A percentile compares a stretch with the other conserved stretches of the same genome.
Evolutionary conservation across 1,139 yeast species (phyloP).

Genomic region (Magnusiomyces suaveolens): DNA sequence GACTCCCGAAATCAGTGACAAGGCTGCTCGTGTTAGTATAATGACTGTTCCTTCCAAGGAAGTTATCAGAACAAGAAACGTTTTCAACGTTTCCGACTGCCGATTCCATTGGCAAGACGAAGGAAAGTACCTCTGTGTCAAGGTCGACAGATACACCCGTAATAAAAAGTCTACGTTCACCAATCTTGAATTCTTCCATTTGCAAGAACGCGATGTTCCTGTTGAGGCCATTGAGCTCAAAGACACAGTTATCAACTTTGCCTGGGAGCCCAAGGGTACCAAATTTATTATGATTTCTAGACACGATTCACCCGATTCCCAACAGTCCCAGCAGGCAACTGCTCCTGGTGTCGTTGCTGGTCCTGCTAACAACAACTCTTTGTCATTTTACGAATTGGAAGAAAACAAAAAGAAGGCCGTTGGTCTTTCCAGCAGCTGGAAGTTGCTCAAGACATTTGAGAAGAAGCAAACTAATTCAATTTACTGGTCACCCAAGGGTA

Average conservation of each 20-base stretch:
- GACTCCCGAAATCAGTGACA: constrained; percentile 91
- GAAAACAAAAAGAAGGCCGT: constrained; percentile 36
- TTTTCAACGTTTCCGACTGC: constrained; percentile 91
- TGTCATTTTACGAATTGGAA: constrained; percentile 81
- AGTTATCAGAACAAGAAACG: constrained; percentile 79
- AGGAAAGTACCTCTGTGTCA: constrained; percentile 78
- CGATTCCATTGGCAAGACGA: constrained; percentile 91
- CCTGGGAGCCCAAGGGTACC: constrained; percentile 93
- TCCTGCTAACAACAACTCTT: constrained; percentile 59
- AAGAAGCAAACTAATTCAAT: constrained; percentile 66
- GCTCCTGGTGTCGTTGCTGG: constrained; percentile 39
- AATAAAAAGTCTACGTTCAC: constrained; percentile 87
- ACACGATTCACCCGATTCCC: constrained; percentile 33
- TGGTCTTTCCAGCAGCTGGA: constrained; percentile 45
- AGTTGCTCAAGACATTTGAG: constrained; percentile 44
- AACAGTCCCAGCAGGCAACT: constrained; percentile 26
- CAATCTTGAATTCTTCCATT: constrained; percentile 83
- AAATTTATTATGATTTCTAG: constrained; percentile 70
- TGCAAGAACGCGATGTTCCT: constrained; percentile 82
- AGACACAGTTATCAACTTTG: constrained; percentile 79
- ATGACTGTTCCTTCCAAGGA: constrained; percentile 81
- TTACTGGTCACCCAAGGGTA: constrained; percentile 88
- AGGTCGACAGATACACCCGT: constrained; percentile 95
- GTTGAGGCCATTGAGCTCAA: constrained; percentile 90
- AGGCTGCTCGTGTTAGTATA: constrained; percentile 88